Base-by-base conservation (phyloP, 768 basidiomycete species). In the Termitomyces eurrhizus region DNA sequence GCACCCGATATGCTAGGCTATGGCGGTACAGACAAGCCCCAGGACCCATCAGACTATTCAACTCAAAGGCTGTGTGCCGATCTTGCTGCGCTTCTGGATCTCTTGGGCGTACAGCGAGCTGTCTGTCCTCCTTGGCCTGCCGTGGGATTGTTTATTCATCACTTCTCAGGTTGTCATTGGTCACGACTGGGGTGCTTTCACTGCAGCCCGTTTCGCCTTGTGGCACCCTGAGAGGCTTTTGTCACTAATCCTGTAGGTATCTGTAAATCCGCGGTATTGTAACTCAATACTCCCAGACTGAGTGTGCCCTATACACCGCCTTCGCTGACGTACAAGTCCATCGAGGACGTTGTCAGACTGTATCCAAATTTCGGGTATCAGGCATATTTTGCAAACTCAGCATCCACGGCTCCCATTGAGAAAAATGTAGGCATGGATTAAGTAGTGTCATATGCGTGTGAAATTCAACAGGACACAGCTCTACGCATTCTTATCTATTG, bases 111-210 rank as follows among this genome's bases (percentile, higher is more conserved):
- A 5, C 63, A 70, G 41, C 78, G 78, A 68, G 85, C 83, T 37
- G 88, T 90, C 65, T 62, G 85, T 77, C 35, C 4, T 56, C 49
- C 12, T 62, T 52, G 39, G 16, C 42, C 21, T 54, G 54, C 12
- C 42, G n/a, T 39, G 16, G n/a, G 14, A 18, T 29, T n/a, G 18
- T 36, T 49, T 53, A 49, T 56, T 51, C 26, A 44, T 55, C 18
- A 56, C 39, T 48, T 42, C 21, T 9, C 45, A 81, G 87, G 78
- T 90, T 12, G 72, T 92, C 58, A 77, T 92, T 59, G 92, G 89
- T 0, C 92, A 93, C 65, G 92, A 93, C 66, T 93, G 91, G 91
- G 92, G 92, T 6, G 75, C 88, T 3, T 82, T 76, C 61, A 82
- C 77, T 13, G 88, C 80, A 2, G 80, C 79, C 46, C 78, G 90